Percentiles rank a stretch among this genome's conserved stretches.
Conservation (phyloP, 441 rosid genomes). For the Hura crepitans region DNA sequence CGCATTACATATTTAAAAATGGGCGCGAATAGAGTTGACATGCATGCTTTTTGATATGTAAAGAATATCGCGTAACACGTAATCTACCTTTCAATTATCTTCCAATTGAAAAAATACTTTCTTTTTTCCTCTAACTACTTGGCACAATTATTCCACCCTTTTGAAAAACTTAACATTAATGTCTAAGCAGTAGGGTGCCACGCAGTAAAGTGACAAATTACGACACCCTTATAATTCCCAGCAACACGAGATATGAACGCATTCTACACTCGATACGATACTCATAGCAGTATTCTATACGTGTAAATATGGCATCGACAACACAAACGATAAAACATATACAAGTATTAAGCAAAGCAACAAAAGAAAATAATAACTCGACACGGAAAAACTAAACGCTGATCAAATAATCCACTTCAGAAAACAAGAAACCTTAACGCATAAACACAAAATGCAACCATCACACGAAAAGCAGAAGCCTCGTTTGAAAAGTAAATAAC, state of each 20-base stretch:
- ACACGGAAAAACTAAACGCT: neutral
- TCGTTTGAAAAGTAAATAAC: neutral
- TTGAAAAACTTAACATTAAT: neutral
- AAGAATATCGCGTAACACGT: neutral
- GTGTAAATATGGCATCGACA: neutral
- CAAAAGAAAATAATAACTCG: neutral
- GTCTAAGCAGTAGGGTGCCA: neutral
- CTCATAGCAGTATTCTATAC: neutral
- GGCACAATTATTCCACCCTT: neutral
- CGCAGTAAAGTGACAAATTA: neutral
- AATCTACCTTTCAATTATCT: neutral
- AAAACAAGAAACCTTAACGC: neutral
- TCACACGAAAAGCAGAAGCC: neutral
- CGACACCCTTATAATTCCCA: neutral
- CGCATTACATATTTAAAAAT: neutral
- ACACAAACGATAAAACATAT: neutral
- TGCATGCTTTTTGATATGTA: neutral
- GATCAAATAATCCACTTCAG: neutral
- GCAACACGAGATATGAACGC: neutral
- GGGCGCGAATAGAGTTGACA: neutral
- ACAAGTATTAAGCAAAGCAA: neutral
- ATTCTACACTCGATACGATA: neutral
- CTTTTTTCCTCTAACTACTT: neutral
- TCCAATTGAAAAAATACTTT: neutral
- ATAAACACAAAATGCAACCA: neutral